Conservation (phyloP, 2,329 filamentous ascomycete genomes). For the Pseudocercospora eumusae region DNA sequence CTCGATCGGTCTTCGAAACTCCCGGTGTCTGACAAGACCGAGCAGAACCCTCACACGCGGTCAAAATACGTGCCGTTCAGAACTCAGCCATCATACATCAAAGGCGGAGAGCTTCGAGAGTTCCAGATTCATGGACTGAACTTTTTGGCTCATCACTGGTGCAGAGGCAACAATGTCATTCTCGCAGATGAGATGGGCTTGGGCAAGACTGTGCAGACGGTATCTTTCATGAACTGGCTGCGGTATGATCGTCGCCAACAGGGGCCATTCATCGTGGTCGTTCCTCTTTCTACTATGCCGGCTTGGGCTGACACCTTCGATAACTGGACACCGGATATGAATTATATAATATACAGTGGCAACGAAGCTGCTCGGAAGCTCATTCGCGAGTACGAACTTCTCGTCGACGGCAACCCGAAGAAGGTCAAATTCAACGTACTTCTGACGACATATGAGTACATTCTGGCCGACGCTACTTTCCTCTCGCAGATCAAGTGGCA, state of each 20-base stretch:
- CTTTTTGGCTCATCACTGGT: slow-evolving; percentile 96
- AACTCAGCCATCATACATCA: slow-evolving; percentile 81
- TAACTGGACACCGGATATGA: slow-evolving; percentile 90
- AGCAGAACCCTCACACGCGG: slow-evolving; percentile 74
- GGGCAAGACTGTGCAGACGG: slow-evolving; percentile 96
- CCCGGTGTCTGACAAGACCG: slow-evolving; percentile 75
- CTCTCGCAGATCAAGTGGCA: slow-evolving; percentile 95
- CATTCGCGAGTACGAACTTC: slow-evolving; percentile 86
- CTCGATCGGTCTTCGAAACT: slow-evolving; percentile 79
- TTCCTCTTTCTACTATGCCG: slow-evolving; percentile 93
- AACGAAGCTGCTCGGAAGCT: slow-evolving; percentile 82
- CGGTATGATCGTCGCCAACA: slow-evolving; percentile 86
- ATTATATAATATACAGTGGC: slow-evolving; percentile 95
- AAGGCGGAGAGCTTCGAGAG: slow-evolving; percentile 79
- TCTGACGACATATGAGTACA: slow-evolving; percentile 96
- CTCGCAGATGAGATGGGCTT: slow-evolving; percentile 98
- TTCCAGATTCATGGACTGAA: slow-evolving; percentile 95
- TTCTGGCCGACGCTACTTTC: slow-evolving; percentile 80
- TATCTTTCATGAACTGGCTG: slow-evolving; percentile 95
- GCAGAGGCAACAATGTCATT: slow-evolving; percentile 89
- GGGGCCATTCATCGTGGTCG: slow-evolving; percentile 95
- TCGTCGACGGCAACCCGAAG: slow-evolving; percentile 80
- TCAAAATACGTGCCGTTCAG: slow-evolving; percentile 71
- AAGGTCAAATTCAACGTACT: slow-evolving; percentile 97
- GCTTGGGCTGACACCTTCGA: slow-evolving; percentile 99